Evolutionary conservation across 306 rosid species (phyloP).

Genomic region (Oxytropis ochrocephala): DNA sequence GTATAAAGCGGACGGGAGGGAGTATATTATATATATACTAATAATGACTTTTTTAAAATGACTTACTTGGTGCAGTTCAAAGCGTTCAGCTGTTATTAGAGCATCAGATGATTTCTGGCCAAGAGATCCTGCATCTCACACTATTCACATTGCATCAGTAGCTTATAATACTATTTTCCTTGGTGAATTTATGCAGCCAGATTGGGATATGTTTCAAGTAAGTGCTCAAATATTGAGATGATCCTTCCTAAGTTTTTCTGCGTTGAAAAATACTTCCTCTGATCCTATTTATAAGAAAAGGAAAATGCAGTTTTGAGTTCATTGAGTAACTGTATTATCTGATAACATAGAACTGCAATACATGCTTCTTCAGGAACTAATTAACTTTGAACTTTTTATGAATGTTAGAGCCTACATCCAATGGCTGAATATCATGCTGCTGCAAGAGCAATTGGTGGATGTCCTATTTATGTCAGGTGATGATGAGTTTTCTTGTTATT

Average conservation of each 20-base stretch:
- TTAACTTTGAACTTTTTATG: background rate
- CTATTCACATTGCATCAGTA: constrained; percentile 78
- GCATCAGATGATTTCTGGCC: constrained; percentile 98
- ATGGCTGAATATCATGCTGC: constrained; percentile 97
- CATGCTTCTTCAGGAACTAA: constrained; percentile 7
- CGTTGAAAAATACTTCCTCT: too few relatives aligned
- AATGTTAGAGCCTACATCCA: constrained; percentile 71
- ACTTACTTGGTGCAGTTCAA: constrained; percentile 35
- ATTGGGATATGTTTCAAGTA: constrained; percentile 97
- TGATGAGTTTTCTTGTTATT: background rate
- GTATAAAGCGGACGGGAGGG: too few relatives aligned
- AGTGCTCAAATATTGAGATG: background rate
- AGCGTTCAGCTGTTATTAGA: constrained; percentile 66
- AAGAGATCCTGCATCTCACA: constrained; percentile 81
- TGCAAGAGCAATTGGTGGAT: constrained; percentile 90
- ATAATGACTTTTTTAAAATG: background rate
- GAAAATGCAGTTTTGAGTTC: too few relatives aligned
- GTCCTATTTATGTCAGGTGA: constrained; percentile 88
- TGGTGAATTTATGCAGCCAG: constrained; percentile 95
- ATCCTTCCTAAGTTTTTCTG: background rate
- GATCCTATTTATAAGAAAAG: too few relatives aligned
- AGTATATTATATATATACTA: background rate
- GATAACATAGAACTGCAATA: background rate
- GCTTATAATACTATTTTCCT: constrained; percentile 82
- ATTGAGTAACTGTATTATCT: too few relatives aligned